A percentile compares a stretch with the other conserved stretches of the same genome.
Evolutionary conservation across 2,329 filamentous ascomycete genomes (phyloP).

Genomic region (Xylariaceae sp.): DNA sequence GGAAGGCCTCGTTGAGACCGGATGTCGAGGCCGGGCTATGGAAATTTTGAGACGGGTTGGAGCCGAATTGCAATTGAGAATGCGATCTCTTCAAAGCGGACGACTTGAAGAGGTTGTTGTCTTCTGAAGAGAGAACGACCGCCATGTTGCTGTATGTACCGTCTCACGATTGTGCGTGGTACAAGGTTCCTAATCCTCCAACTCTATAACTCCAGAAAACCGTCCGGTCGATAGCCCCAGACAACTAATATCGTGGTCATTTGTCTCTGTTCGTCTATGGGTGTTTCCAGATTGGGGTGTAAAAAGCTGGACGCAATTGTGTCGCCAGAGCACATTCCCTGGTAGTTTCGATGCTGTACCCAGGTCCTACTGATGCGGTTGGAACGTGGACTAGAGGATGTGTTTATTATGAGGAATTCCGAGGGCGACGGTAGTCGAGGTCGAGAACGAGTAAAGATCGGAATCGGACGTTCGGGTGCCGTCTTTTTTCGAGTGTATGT

Average conservation of each 20-base stretch:
- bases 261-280: neutral
- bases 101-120: slow-evolving; percentile 58
- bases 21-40: slow-evolving; percentile 50
- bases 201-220: slow-evolving; percentile 27
- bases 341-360: neutral
- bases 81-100: slow-evolving; percentile 60
- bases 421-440: neutral
- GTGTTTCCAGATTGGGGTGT: neutral
- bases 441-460: neutral
- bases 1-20: slow-evolving; percentile 51
- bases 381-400: neutral
- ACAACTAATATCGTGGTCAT: neutral
- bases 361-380: neutral
- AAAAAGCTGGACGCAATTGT: neutral
- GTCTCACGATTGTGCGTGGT: slow-evolving; percentile 4
- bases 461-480: neutral
- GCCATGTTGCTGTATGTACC: slow-evolving; percentile 47
- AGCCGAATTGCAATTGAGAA: slow-evolving; percentile 60
- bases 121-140: slow-evolving; percentile 59
- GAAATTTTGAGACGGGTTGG: slow-evolving; percentile 45
- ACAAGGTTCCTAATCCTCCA: slow-evolving; percentile 29
- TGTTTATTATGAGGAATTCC: neutral
- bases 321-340: neutral
- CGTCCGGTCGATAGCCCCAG: neutral
- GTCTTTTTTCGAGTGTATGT: neutral